Evolutionary conservation across 2,329 filamentous ascomycete genomes (phyloP), one percentile per base, ranked within the genome.

Genomic region (Penicillium occitanis): DNA sequence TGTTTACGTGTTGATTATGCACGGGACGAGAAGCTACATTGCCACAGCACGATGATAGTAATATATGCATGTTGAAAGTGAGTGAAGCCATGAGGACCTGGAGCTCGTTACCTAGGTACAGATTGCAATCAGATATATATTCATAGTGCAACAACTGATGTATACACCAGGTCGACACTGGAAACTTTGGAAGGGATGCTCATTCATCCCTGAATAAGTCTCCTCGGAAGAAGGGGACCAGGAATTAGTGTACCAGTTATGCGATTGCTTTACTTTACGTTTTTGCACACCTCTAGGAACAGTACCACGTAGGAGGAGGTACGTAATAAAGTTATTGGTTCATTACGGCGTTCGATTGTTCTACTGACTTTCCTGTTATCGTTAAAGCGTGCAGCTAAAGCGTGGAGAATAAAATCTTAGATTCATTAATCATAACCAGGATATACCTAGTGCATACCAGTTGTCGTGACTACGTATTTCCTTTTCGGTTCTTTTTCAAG

Each of bases 401-500:
- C 22, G 22, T 50, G 46, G 22, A 17, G 46, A 28, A 17, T 5
- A 2, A 51, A 51, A 25, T 14, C 22, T 30, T 14, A 51, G 13
- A 17, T 51, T 17, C 22, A 7, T 28, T 25, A 25, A 48, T 22
- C 25, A 14, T 50, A 7, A 7, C 5, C 3, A 25, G 25, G 25
- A 25, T 25, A 50, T 14, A 25, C 8, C 8, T 46, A 48, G 19
- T 48, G 46, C 48, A 51, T 51, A 51, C 22, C 13, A 11, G 28
- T 30, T n/a, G 28, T 5, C 50, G 3, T 30, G 50, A 33, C 50
- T 33, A 19, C 19, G 19, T 19, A 53, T 53, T 53, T 30, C 50
- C 28, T 53, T 17, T 53, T 53, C 28, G 25, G 50, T n/a, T 53
- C 28, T 30, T 53, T 53, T 53, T 53, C 50, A 53, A 33, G 50